Base-by-base conservation (phyloP, 306 rosid genomes). In the Quercus glauca region DNA sequence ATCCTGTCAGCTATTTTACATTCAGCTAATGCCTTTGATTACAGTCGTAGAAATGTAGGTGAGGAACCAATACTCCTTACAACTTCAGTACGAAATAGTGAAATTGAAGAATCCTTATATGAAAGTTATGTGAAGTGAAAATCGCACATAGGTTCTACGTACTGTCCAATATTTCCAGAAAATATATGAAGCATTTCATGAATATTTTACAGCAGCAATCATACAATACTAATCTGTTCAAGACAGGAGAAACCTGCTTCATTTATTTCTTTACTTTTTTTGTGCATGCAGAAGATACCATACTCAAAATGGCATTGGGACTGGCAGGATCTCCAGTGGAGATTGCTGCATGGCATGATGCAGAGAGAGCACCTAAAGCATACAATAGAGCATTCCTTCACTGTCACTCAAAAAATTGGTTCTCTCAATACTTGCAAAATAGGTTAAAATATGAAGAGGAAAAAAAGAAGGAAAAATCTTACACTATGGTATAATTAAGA, bases 221-320 rank as follows among this genome's bases (percentile, higher is more conserved):
- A 41, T 17, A 56, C 76, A 85, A 71, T 49, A 29, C 80, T 69
- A 74, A 90, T 97, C 93, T 91, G 88, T 56, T 94, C 97, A 72
- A 92, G 99, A 86, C 95, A 87, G 53, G 91, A 51, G 80, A 94
- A 85, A 51, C 94, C 97, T 45, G 94, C 97, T 84, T 92, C 99
- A 52, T 92, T 91, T 91, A 92, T 82, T 87, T 91, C 85, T 92
- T 92, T 29, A 73, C 89, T 77, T 94, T 92, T 87, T 89, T 89
- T 71, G 84, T 79, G 90, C 97, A 90, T 63, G 97, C 93, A 78
- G 93, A 87, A 71, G 89, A 87, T 73, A 94, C 83, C 76, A 86
- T 49, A 56, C 88, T 87, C 82, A 94, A 78, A 86, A 94, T 90
- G 74, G 93, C 90, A 87, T 76, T 76, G 71, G 94, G 87, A 75